phyloP scores from a whole-genome alignment of 345 rosid species.

The Populus nigra region DNA sequence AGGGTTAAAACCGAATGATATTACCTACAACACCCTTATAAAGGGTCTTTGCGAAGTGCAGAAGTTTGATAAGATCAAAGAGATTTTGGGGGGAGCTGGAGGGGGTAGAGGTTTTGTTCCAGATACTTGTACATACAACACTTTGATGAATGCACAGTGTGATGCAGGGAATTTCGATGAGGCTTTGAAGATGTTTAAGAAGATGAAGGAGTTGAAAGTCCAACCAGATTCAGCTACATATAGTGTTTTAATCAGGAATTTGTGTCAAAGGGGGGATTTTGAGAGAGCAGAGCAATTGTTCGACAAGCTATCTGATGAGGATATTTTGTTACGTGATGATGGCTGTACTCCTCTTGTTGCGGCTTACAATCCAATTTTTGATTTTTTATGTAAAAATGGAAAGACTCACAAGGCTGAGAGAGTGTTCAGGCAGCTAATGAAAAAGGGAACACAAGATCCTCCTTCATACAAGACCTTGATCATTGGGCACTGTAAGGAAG shows the following conservation, averaged over 20 bases:
- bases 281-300: conserved; percentile 61
- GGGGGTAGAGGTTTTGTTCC: conserved; percentile 46
- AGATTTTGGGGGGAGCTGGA: conserved; percentile 38
- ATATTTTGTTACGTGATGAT: conserved; percentile 12
- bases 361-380: conserved; percentile 70
- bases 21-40: conserved; percentile 68
- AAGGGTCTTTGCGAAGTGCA: conserved; percentile 68
- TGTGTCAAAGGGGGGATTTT: conserved; percentile 58
- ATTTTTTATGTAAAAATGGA: conserved; percentile 65
- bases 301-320: conserved; percentile 45
- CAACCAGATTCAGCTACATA: conserved; percentile 76
- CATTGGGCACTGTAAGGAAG: conserved; percentile 72
- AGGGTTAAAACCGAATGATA: conserved; percentile 55
- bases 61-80: conserved; percentile 56
- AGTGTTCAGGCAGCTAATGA: conserved; percentile 77
- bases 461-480: conserved; percentile 48
- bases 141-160: conserved; percentile 64
- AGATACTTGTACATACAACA: conserved; percentile 75
- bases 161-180: conserved; percentile 54
- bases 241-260: conserved; percentile 60
- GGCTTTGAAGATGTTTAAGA: conserved; percentile 52
- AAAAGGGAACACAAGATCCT: conserved; percentile 79
- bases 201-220: conserved; percentile 47
- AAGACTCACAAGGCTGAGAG: conserved; percentile 64
- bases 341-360: conserved; percentile 51